Evolutionary conservation across 768 basidiomycete species (phyloP).

Genomic region (Tulasnella calospora): DNA sequence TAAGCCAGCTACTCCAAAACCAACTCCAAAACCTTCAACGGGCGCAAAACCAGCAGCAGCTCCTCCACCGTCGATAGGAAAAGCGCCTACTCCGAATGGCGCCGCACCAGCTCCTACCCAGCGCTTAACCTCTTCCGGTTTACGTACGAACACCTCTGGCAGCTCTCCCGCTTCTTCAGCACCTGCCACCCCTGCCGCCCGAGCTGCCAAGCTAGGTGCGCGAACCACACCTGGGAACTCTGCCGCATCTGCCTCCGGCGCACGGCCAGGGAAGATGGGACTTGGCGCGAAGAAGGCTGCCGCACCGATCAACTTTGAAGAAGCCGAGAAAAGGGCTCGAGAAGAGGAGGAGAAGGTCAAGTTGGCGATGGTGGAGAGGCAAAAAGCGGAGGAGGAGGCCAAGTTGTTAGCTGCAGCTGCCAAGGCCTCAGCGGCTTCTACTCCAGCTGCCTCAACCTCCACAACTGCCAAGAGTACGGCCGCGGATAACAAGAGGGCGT

Average conservation of each 20-base stretch:
- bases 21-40: conserved; percentile 49
- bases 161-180: conserved; percentile 49
- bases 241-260: conserved; percentile 35
- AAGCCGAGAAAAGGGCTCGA: conserved; percentile 81
- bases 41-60: conserved; percentile 44
- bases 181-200: conserved; percentile 31
- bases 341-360: conserved; percentile 92
- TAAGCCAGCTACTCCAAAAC: conserved; percentile 51
- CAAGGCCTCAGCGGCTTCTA: conserved; percentile 34
- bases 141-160: conserved; percentile 64
- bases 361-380: conserved; percentile 85
- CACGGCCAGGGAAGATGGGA: conserved; percentile 54
- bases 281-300: conserved; percentile 86
- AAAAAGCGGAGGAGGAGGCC: conserved; percentile 73
- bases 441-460: conserved; percentile 30
- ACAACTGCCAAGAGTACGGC: conserved; percentile 27
- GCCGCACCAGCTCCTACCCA: conserved; percentile 40
- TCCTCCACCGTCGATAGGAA: conserved; percentile 30
- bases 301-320: conserved; percentile 82
- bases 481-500: conserved; percentile 37
- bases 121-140: conserved; percentile 34
- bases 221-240: conserved; percentile 34
- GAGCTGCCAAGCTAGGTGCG: conserved; percentile 42
- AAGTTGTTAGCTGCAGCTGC: conserved; percentile 34
- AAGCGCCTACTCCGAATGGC: conserved; percentile 37